A percentile compares a stretch with the other conserved stretches of the same genome.
phyloP scores from a whole-genome alignment of 2,329 filamentous ascomycete species.

The Trichoderma oligosporum region DNA sequence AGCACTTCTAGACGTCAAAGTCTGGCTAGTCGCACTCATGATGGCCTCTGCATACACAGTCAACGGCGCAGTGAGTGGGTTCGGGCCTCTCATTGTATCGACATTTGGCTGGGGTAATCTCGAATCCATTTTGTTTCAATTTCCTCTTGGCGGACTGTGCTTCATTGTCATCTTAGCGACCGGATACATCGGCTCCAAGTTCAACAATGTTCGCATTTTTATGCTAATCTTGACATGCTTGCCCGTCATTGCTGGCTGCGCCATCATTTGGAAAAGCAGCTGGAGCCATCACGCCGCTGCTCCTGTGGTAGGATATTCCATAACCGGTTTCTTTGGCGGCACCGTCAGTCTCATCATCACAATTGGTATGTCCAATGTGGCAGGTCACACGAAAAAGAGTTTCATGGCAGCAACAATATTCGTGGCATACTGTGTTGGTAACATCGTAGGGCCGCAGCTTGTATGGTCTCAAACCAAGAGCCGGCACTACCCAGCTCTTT shows the following conservation, averaged over 20 bases:
- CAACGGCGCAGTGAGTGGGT: slow-evolving; percentile 67
- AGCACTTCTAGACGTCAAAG: slow-evolving; percentile 55
- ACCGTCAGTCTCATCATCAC: slow-evolving; percentile 59
- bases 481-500: slow-evolving; percentile 67
- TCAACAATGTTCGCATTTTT: slow-evolving; percentile 61
- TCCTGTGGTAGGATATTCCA: slow-evolving; percentile 66
- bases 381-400: slow-evolving; percentile 73
- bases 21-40: slow-evolving; percentile 62
- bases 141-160: slow-evolving; percentile 68
- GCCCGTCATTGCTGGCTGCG: slow-evolving; percentile 70
- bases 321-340: slow-evolving; percentile 69
- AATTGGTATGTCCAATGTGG: slow-evolving; percentile 62
- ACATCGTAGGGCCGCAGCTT: slow-evolving; percentile 71
- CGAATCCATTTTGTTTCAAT: slow-evolving; percentile 68
- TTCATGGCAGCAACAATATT: slow-evolving; percentile 72
- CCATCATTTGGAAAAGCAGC: slow-evolving; percentile 66
- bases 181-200: slow-evolving; percentile 58
- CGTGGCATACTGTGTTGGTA: slow-evolving; percentile 70
- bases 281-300: slow-evolving; percentile 63
- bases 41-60: slow-evolving; percentile 69
- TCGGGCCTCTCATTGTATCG: slow-evolving; percentile 67
- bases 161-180: slow-evolving; percentile 62
- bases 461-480: slow-evolving; percentile 62
- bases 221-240: slow-evolving; percentile 65
- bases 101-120: slow-evolving; percentile 65